Evolutionary conservation across 495 filamentous ascomycete genomes (phyloP).

Genomic region (Rhizodiscina lignyota): DNA sequence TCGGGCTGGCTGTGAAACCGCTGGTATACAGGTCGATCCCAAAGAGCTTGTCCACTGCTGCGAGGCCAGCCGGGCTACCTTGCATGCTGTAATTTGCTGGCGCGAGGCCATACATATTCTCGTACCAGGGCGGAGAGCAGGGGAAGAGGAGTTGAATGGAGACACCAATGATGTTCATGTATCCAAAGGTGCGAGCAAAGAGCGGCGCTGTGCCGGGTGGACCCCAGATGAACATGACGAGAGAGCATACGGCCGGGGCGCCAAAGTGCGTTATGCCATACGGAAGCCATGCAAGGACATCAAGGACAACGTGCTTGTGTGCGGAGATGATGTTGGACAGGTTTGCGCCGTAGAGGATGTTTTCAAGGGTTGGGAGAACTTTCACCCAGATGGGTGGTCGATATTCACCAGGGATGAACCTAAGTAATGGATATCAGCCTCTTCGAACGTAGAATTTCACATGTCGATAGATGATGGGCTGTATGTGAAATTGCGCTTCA

Average conservation of each 20-base stretch:
- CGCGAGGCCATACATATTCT: slow-evolving; percentile 71
- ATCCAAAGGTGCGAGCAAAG: slow-evolving; percentile 75
- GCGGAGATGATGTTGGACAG: slow-evolving; percentile 88
- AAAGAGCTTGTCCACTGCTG: slow-evolving; percentile 73
- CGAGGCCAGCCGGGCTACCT: slow-evolving; percentile 74
- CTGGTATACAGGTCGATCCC: slow-evolving; percentile 87
- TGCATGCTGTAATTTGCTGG: slow-evolving; percentile 84
- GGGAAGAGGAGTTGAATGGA: slow-evolving; percentile 76
- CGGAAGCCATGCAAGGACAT: slow-evolving; percentile 81
- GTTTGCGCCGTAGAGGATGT: slow-evolving; percentile 91
- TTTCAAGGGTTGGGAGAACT: slow-evolving; percentile 86
- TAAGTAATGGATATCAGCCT: no score
- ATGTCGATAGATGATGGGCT: no score
- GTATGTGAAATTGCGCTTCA: neutral
- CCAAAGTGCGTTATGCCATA: slow-evolving; percentile 84
- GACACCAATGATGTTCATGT: slow-evolving; percentile 78
- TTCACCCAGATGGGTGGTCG: slow-evolving; percentile 87
- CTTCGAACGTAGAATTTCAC: no score
- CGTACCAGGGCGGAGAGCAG: slow-evolving; percentile 89
- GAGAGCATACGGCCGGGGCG: slow-evolving; percentile 57
- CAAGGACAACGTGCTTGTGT: slow-evolving; percentile 63
- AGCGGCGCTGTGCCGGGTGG: slow-evolving; percentile 72
- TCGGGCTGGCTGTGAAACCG: slow-evolving; percentile 67
- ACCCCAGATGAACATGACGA: slow-evolving; percentile 68
- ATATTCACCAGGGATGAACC: slow-evolving; percentile 72